Evolutionary conservation across 768 basidiomycete genomes (phyloP), one percentile per base, ranked within the genome.

Genomic region (Phanerodontia chrysosporium): DNA sequence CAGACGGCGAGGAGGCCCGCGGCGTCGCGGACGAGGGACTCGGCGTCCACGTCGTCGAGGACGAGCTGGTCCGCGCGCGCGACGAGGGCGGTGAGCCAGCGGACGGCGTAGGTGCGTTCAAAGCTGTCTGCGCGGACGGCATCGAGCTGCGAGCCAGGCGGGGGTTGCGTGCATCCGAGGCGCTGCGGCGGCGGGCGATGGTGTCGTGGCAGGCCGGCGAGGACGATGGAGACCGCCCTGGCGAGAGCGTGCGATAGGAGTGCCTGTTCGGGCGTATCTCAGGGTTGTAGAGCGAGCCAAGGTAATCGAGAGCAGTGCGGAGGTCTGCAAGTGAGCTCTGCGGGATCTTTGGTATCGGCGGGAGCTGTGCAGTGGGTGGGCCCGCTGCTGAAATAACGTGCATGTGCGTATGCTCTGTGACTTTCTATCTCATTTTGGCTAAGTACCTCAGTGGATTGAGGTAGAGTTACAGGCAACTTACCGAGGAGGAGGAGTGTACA

Each of bases 31-130:
- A 86, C 58, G 42, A 87, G 66, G 0, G 45, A 48, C 16, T 83
- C 81, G 24, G 42, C 28, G n/a, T 36, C 29, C 10, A 13, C 30
- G 9, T 29, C 28, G 10, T 30, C 49, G 2, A 22, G 22, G 29
- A 22, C 25, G 2, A 66, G 39, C 39, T 58, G 32, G 5, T 62
- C 56, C 12, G 62, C 58, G 14, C 59, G 64, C 13, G 66, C 53
- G 27, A 93, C 73, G 51, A 94, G 77, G 2, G 80, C 74, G 3
- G 83, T 89, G 14, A 94, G 76, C 92, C 92, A 95, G 58, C 79
- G 81, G 2, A 91, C 78, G 0, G 86, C 78, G 55, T 86, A 85
- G 0, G 80, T 69, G 9, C 86, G 80, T 71, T 95, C 92, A 68
- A 88, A 93, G 1, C 75, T 56, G 66, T 94, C 90, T 0, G 72